These are phyloP conservation scores for Beauveria caledonica DNA, from an alignment of 2,329 filamentous ascomycete genomes.

Conservation along the genomic window DNA sequence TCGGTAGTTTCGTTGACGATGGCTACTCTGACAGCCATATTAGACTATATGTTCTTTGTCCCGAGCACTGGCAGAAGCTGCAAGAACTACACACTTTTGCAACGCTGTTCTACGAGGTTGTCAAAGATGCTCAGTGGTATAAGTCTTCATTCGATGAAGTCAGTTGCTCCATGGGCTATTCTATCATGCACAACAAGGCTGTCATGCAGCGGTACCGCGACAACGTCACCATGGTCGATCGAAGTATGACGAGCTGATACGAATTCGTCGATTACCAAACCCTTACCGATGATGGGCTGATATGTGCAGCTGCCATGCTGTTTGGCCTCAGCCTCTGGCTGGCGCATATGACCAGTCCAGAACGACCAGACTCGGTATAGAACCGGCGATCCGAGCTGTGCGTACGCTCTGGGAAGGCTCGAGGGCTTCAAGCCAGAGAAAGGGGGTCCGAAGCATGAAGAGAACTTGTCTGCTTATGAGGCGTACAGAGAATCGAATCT, in stretches of 20 bases:
- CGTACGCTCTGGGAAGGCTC: neutral
- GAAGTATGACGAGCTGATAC: neutral
- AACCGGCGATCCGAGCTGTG: neutral
- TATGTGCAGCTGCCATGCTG: neutral
- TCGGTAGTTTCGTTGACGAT: neutral
- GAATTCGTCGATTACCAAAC: neutral
- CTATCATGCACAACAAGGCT: neutral
- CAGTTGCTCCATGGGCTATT: neutral
- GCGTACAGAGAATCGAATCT: neutral
- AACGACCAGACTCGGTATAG: neutral
- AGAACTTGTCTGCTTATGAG: neutral
- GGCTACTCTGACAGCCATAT: neutral
- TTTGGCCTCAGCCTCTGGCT: neutral
- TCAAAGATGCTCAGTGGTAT: conserved; percentile 4
- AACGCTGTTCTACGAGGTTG: neutral
- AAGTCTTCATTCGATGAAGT: neutral
- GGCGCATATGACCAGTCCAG: neutral
- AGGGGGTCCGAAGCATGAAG: neutral
- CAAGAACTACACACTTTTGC: conserved; percentile 1
- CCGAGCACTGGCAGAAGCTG: conserved; percentile 6
- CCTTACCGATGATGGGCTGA: neutral
- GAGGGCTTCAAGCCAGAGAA: neutral
- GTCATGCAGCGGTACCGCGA: neutral
- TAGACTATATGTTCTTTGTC: neutral
- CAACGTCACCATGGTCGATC: neutral